Conservation (phyloP, 2,329 filamentous ascomycete species). For the Aspergillus neotritici region DNA sequence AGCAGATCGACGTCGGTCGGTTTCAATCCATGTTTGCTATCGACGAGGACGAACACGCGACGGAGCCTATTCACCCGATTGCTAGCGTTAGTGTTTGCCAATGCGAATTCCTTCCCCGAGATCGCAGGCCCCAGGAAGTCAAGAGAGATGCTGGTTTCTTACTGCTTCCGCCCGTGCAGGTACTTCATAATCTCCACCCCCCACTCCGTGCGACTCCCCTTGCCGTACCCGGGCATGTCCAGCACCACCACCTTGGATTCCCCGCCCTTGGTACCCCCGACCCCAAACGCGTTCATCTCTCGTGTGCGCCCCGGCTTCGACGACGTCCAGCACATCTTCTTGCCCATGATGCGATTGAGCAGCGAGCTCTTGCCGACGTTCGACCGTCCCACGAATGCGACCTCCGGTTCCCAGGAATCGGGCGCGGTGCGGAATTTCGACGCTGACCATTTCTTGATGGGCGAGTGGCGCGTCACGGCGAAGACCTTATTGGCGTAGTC, state of each 20-base stretch:
- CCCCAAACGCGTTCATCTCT: conserved; percentile 61
- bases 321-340: conserved; percentile 50
- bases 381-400: conserved; percentile 62
- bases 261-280: conserved; percentile 46
- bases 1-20: conserved; percentile 55
- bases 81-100: neutral
- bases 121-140: neutral
- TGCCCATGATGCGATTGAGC: conserved; percentile 58
- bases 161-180: conserved; percentile 56
- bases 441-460: conserved; percentile 55
- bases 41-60: conserved; percentile 59
- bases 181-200: conserved; percentile 65
- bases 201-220: conserved; percentile 57
- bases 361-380: conserved; percentile 66
- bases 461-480: conserved; percentile 41
- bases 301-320: conserved; percentile 57
- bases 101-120: neutral
- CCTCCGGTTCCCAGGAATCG: conserved; percentile 51
- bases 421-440: conserved; percentile 57
- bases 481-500: conserved; percentile 45
- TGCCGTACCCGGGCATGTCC: conserved; percentile 68
- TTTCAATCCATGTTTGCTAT: conserved; percentile 60
- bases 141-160: conserved; percentile 17
- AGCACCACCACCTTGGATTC: conserved; percentile 53
- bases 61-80: conserved; percentile 40